These are phyloP conservation scores for Odontarrhena argentea DNA, from an alignment of 345 rosid species.

Conservation along the genomic window DNA sequence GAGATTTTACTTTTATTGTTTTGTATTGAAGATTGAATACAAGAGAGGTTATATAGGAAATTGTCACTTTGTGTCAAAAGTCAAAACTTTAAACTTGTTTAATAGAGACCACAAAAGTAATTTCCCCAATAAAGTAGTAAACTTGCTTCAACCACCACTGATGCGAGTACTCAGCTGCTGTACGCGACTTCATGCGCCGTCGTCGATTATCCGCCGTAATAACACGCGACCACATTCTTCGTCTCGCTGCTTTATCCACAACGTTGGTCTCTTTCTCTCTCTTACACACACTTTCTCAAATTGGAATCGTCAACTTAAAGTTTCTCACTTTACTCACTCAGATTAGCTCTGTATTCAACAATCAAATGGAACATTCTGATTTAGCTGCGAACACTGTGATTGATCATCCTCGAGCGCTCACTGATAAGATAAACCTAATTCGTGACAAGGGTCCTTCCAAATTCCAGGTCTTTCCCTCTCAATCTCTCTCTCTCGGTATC, in stretches of 20 bases:
- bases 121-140: neutral
- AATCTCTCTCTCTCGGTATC: conserved; percentile 13
- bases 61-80: conserved; percentile 4
- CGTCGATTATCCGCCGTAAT: conserved; percentile 17
- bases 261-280: conserved; percentile 8
- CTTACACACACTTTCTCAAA: neutral
- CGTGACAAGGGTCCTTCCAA: conserved; percentile 68
- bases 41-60: neutral
- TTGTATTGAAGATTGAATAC: conserved; percentile 8
- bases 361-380: conserved; percentile 41
- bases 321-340: conserved; percentile 6
- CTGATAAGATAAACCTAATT: conserved; percentile 55
- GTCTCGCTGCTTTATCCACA: conserved; percentile 5
- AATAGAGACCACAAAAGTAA: neutral
- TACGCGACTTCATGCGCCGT: conserved; percentile 38
- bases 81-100: neutral
- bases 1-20: neutral
- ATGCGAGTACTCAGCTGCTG: conserved; percentile 17
- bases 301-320: neutral
- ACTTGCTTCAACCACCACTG: neutral
- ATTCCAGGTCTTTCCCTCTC: conserved; percentile 62
- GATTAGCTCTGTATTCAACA: conserved; percentile 25
- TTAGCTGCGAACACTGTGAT: conserved; percentile 45
- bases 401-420: conserved; percentile 48
- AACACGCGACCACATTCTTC: conserved; percentile 10